A percentile compares a stretch with the other conserved stretches of the same genome.
Conservation (phyloP, 306 rosid genomes). For the Argentina anserina region DNA sequence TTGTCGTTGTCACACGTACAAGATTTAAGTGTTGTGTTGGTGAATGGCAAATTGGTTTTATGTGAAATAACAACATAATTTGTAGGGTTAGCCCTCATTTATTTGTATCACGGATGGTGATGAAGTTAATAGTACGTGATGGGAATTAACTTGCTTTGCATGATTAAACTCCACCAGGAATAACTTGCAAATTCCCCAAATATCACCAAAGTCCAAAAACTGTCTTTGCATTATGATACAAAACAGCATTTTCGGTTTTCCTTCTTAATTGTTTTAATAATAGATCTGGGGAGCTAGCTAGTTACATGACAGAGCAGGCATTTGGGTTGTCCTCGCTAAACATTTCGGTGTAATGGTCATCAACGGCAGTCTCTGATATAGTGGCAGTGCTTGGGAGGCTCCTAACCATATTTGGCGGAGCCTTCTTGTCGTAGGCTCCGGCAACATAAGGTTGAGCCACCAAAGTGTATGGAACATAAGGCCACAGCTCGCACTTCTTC, state of each 20-base stretch:
- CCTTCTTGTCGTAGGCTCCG: slow-evolving; percentile 87
- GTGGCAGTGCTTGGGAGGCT: slow-evolving; percentile 50
- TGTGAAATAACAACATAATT: too few species aligned
- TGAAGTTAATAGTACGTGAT: too few species aligned
- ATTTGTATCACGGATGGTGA: too few species aligned
- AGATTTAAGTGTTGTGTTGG: too few species aligned
- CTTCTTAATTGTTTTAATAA: background rate
- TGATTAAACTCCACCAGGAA: too few species aligned
- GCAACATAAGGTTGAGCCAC: slow-evolving; percentile 80
- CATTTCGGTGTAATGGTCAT: slow-evolving; percentile 46
- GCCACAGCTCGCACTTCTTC: slow-evolving; percentile 96
- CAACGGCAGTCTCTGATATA: slow-evolving; percentile 50
- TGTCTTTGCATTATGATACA: background rate
- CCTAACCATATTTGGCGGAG: slow-evolving; percentile 95
- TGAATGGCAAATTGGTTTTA: too few species aligned
- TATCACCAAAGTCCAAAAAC: too few species aligned
- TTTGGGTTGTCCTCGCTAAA: slow-evolving; percentile 93
- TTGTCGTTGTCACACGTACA: too few species aligned
- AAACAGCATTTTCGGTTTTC: background rate
- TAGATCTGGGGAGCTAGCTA: background rate
- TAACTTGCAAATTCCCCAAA: too few species aligned
- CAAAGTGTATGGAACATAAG: slow-evolving; percentile 74
- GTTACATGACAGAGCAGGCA: slow-evolving; percentile 74
- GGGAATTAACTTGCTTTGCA: too few species aligned
- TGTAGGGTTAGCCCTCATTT: too few species aligned